Percentiles rank a stretch among this genome's conserved stretches.
Conservation (phyloP, 78 protist species). For the Protostelium mycophagum region DNA sequence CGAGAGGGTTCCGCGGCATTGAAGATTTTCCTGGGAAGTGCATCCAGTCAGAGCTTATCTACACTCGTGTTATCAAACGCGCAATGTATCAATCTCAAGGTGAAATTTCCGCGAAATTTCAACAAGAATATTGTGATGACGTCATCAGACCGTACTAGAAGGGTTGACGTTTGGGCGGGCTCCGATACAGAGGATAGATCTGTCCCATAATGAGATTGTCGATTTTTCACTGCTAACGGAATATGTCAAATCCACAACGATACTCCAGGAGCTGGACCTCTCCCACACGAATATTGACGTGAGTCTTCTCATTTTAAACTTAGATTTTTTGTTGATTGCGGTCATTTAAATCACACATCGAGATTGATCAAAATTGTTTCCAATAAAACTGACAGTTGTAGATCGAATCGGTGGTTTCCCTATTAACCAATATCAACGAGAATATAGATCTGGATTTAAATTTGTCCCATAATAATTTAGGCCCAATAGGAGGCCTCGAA, state of each 20-base stretch:
- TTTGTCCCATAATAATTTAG: not conserved
- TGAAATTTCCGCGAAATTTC: not conserved
- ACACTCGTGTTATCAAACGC: not conserved
- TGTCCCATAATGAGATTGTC: not conserved
- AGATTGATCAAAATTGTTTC: not conserved
- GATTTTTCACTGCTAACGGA: not conserved
- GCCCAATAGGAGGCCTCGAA: not conserved
- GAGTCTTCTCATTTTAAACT: no score
- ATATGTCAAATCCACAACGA: not conserved
- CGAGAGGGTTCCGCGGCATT: constrained; percentile 61
- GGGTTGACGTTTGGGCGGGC: not conserved
- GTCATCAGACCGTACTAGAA: not conserved
- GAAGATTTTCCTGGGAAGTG: constrained; percentile 23
- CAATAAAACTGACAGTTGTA: not conserved
- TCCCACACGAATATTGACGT: not conserved
- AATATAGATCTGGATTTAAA: not conserved
- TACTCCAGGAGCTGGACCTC: not conserved
- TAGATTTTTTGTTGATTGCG: not conserved
- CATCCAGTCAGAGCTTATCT: not conserved
- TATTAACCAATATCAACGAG: not conserved
- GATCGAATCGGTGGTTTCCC: not conserved
- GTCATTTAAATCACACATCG: no score
- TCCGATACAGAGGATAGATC: not conserved
- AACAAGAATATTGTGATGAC: no score
- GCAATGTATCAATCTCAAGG: not conserved